Percentiles rank a stretch among this genome's conserved stretches.
Evolutionary conservation across 305 asterid species (phyloP).

Genomic region (Nicotiana rustica): DNA sequence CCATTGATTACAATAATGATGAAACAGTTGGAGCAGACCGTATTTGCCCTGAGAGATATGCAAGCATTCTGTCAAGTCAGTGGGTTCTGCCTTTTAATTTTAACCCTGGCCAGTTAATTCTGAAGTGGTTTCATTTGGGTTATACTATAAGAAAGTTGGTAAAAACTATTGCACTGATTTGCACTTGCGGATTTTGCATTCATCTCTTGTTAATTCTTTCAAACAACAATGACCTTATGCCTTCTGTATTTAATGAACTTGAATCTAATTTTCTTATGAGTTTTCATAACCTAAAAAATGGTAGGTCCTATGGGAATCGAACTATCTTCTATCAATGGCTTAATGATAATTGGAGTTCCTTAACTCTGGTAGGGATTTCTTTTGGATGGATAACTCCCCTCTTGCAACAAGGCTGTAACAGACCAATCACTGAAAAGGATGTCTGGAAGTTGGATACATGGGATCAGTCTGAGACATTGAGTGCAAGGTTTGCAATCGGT

Average conservation of each 20-base stretch:
- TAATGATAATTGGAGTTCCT: conserved; percentile 29
- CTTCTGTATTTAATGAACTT: background rate
- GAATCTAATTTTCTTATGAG: conserved; percentile 1
- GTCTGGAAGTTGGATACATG: conserved; percentile 92
- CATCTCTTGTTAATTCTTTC: conserved; percentile 16
- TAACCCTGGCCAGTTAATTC: background rate
- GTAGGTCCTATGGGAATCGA: conserved; percentile 17
- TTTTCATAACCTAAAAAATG: background rate
- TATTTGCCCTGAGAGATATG: conserved; percentile 86
- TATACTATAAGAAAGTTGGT: conserved; percentile 22
- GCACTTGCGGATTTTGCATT: background rate
- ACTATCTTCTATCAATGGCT: conserved; percentile 6
- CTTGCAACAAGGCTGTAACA: conserved; percentile 78
- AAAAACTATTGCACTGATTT: conserved; percentile 12
- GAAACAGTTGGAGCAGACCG: conserved; percentile 62
- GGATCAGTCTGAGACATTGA: conserved; percentile 84
- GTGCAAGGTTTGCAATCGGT: conserved; percentile 39
- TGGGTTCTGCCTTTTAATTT: conserved; percentile 11
- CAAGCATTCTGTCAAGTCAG: conserved; percentile 75
- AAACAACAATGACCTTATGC: conserved; percentile 27
- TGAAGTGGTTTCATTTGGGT: conserved; percentile 25
- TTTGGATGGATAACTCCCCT: conserved; percentile 67
- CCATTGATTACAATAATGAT: conserved; percentile 53
- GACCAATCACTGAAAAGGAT: conserved; percentile 92
- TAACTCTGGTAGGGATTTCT: conserved; percentile 42